Conservation (phyloP, 371 early-diverging fungal species). For the Rhizomucor miehei region DNA sequence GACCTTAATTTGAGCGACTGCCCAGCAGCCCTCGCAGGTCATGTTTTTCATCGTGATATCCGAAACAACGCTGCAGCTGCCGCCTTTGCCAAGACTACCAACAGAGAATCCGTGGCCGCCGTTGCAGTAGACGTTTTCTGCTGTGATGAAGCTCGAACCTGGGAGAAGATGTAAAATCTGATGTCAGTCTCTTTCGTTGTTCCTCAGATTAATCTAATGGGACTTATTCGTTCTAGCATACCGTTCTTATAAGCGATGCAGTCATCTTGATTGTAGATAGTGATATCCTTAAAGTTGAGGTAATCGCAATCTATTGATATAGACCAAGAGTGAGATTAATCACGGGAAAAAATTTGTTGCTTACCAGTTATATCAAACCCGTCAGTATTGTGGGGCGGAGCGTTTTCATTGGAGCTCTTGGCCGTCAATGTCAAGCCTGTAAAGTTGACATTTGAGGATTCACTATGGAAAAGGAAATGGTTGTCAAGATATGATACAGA, state of each 20-base stretch:
- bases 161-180: background rate
- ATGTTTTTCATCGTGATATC: conserved; percentile 11
- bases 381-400: conserved; percentile 12
- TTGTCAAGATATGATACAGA: background rate
- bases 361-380: conserved; percentile 5
- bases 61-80: conserved; percentile 1
- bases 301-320: background rate
- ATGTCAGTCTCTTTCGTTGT: too few species aligned
- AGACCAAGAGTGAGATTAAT: too few species aligned
- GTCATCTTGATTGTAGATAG: conserved; percentile 13
- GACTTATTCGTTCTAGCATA: too few species aligned
- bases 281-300: conserved; percentile 3
- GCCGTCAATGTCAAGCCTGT: conserved; percentile 8
- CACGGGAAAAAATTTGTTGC: too few species aligned
- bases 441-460: conserved; percentile 10
- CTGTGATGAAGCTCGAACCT: conserved; percentile 4
- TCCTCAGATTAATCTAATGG: too few species aligned
- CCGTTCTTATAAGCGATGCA: conserved; percentile 16
- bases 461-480: background rate
- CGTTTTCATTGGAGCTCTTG: conserved; percentile 6
- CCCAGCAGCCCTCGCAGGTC: conserved; percentile 13
- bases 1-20: conserved; percentile 13
- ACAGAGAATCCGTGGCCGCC: conserved; percentile 14
- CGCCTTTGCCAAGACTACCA: conserved; percentile 12
- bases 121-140: conserved; percentile 9